Evolutionary conservation across 163 green algal species (phyloP), one percentile per base, ranked within the genome.

Genomic region (Scenedesmus sp.): DNA sequence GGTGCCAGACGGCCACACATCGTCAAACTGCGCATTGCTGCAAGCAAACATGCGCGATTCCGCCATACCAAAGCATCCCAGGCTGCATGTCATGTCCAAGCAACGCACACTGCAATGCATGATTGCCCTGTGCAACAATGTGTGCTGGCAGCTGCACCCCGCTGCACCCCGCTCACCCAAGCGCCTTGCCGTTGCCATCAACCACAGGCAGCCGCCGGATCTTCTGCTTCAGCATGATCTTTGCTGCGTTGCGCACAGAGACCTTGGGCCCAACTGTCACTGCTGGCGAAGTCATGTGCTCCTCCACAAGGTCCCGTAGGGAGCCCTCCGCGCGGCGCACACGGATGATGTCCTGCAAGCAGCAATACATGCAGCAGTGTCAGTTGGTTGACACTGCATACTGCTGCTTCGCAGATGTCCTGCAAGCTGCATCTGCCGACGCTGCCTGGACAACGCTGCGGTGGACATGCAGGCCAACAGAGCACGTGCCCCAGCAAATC

Each of bases 121-220:
- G 34, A 46, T 46, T 46, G 34, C 34, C 34, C 34, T 46, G 34
- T 46, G 34, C 34, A 46, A 46, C 34, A 46, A 46, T 46, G 34
- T 46, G 34, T 46, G 34, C 34, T 46, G 34, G 59, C 59, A 8
- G 16, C 66, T 76, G 70, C 2, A 23, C 81, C 60, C 26, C 81
- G 64, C 52, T 9, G 6, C 81, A 62, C 8, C 7, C 46, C 5
- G 6, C 94, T 84, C 79, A 96, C 94, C 95, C 95, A 16, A 97
- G 77, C 9, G 95, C 91, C 46, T 93, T 91, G 67, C 96, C 96
- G 7, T 94, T 84, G 0, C 93, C 60, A 87, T 97, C 94, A 15
- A 97, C 96, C 13, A 97, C 96, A 3, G 96, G 96, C 84, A 97
- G 76, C 18, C 96, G 92, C 20, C 97, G 92, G 82, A 97, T 97